A percentile compares a stretch with the other conserved stretches of the same genome.
These are phyloP conservation scores for Alternaria ventricosa DNA, from an alignment of 2,329 filamentous ascomycete genomes.

Conservation along the genomic window DNA sequence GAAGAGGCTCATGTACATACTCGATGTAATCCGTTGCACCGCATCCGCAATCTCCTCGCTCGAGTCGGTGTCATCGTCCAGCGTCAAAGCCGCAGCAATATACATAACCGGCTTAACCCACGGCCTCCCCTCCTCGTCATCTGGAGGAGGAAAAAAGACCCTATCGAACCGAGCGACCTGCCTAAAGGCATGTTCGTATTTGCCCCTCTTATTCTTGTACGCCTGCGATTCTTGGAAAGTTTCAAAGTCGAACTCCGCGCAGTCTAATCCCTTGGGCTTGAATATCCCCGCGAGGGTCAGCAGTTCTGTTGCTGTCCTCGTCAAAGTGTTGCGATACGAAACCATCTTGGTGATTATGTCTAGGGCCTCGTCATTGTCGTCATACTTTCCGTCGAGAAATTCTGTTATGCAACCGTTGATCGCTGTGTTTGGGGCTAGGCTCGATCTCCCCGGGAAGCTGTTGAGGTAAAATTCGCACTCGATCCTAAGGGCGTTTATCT, in stretches of 20 bases:
- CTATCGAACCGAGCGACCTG: neutral
- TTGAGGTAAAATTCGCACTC: neutral
- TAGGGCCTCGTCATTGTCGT: fast-evolving
- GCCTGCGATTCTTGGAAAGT: neutral
- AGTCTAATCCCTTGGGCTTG: neutral
- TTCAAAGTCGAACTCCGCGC: neutral
- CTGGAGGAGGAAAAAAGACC: neutral
- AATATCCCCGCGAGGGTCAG: neutral
- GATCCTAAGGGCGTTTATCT: neutral
- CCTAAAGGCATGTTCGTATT: neutral
- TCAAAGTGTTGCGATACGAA: neutral
- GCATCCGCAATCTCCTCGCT: neutral
- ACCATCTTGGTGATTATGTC: neutral
- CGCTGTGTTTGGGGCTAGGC: neutral
- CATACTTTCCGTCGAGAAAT: neutral
- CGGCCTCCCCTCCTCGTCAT: neutral
- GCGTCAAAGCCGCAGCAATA: neutral
- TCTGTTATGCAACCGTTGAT: neutral
- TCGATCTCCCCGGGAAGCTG: neutral
- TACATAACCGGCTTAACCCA: neutral
- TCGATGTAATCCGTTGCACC: neutral
- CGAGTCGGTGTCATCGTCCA: neutral
- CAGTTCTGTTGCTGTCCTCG: neutral
- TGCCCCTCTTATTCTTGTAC: neutral
- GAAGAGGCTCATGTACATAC: neutral